Evolutionary conservation across 805 yeast species (phyloP).

Genomic region (Candida vartiovaarae): DNA sequence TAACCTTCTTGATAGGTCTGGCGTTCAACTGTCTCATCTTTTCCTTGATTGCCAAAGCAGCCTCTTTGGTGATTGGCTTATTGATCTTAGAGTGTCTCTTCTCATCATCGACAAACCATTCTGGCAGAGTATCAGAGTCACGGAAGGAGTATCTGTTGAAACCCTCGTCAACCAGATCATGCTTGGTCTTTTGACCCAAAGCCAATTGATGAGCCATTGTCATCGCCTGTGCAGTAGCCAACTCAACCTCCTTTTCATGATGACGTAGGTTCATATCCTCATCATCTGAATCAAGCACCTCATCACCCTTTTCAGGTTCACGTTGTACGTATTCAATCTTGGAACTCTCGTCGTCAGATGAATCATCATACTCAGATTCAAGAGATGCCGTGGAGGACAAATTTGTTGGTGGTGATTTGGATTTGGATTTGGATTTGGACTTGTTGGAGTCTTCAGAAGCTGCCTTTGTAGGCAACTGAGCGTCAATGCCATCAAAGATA

Average conservation of each 20-base stretch:
- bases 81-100: slow-evolving; percentile 74
- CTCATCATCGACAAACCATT: slow-evolving; percentile 97
- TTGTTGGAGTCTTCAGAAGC: slow-evolving; percentile 7
- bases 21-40: slow-evolving; percentile 82
- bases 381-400: slow-evolving; percentile 21
- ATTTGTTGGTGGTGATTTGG: background rate
- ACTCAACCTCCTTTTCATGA: slow-evolving; percentile 62
- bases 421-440: background rate
- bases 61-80: slow-evolving; percentile 94
- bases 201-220: slow-evolving; percentile 96
- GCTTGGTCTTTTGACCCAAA: slow-evolving; percentile 74
- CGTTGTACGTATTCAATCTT: slow-evolving; percentile 44
- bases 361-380: slow-evolving; percentile 12
- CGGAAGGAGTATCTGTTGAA: slow-evolving; percentile 88
- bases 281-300: slow-evolving; percentile 44
- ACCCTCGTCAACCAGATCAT: slow-evolving; percentile 87
- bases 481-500: slow-evolving; percentile 42
- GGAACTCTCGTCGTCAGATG: slow-evolving; percentile 21
- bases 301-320: slow-evolving; percentile 27
- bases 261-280: slow-evolving; percentile 37
- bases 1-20: slow-evolving; percentile 97
- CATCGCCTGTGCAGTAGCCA: slow-evolving; percentile 95
- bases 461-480: slow-evolving; percentile 23
- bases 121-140: slow-evolving; percentile 85
- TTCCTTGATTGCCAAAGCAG: slow-evolving; percentile 69